Conservation (phyloP, 2,329 filamentous ascomycete species). For the Xylaria sp. region DNA sequence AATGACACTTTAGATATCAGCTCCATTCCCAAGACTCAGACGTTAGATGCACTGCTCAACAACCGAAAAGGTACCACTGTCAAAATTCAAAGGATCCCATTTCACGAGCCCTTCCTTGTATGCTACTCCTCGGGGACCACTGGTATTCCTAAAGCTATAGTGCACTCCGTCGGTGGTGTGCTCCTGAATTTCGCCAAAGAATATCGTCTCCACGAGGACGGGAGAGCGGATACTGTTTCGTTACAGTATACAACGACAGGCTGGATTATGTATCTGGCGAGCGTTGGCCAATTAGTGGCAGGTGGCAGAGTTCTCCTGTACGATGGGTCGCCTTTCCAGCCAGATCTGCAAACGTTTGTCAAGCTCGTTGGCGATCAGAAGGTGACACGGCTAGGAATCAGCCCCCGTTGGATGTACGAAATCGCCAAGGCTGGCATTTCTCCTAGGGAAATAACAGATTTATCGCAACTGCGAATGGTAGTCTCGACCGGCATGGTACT, state of each 20-base stretch:
- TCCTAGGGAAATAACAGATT: slow-evolving; percentile 66
- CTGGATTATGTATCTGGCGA: slow-evolving; percentile 86
- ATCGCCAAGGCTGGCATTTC: slow-evolving; percentile 67
- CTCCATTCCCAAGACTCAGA: slow-evolving; percentile 54
- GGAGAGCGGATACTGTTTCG: slow-evolving; percentile 47
- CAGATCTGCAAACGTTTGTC: slow-evolving; percentile 68
- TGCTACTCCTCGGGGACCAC: slow-evolving; percentile 85
- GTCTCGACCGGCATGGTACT: slow-evolving; percentile 83
- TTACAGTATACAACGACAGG: slow-evolving; percentile 71
- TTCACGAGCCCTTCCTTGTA: slow-evolving; percentile 77
- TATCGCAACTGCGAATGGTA: slow-evolving; percentile 66
- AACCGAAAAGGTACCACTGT: slow-evolving; percentile 44
- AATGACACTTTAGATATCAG: slow-evolving; percentile 63
- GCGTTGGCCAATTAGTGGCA: slow-evolving; percentile 62
- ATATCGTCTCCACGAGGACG: slow-evolving; percentile 54
- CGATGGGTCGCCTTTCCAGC: slow-evolving; percentile 81
- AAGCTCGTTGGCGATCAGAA: slow-evolving; percentile 65
- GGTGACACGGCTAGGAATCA: slow-evolving; percentile 76
- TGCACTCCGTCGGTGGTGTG: slow-evolving; percentile 73
- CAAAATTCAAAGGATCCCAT: slow-evolving; percentile 66
- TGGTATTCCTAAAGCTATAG: slow-evolving; percentile 83
- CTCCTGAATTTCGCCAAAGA: slow-evolving; percentile 66
- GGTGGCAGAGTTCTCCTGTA: slow-evolving; percentile 74
- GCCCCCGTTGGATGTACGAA: slow-evolving; percentile 78
- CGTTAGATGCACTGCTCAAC: slow-evolving; percentile 52